These are phyloP conservation scores for Forsythia viridissima DNA, from an alignment of 257 asterid genomes.

Conservation along the genomic window DNA sequence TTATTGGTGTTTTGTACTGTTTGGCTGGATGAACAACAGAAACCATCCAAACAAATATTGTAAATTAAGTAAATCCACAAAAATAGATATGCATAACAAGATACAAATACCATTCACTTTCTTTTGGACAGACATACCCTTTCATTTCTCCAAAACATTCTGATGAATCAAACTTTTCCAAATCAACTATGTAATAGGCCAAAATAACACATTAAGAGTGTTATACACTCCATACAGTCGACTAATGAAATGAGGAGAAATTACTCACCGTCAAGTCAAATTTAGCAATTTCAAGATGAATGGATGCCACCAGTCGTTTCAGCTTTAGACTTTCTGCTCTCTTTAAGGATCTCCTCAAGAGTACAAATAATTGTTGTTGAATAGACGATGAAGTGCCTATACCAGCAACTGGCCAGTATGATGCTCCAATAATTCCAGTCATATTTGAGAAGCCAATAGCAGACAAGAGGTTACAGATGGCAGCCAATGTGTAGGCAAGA, in stretches of 20 bases:
- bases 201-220: neutral
- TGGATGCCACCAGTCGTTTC: conserved; percentile 80
- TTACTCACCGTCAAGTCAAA: conserved; percentile 69
- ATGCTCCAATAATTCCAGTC: conserved; percentile 77
- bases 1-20: too few species aligned
- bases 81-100: neutral
- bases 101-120: neutral
- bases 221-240: neutral
- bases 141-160: neutral
- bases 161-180: neutral
- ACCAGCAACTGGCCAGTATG: conserved; percentile 72
- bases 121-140: neutral
- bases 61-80: neutral
- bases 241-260: conserved; percentile 8
- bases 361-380: conserved; percentile 90
- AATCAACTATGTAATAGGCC: neutral
- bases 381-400: conserved; percentile 71
- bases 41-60: neutral
- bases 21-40: too few species aligned
- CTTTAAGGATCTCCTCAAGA: conserved; percentile 81
- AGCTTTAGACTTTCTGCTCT: conserved; percentile 85
- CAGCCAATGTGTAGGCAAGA: conserved; percentile 87
- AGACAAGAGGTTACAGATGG: conserved; percentile 82
- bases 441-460: conserved; percentile 74
- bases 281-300: conserved; percentile 89